Evolutionary conservation across 768 basidiomycete species (phyloP).

Genomic region (Neoboletus magnificus): DNA sequence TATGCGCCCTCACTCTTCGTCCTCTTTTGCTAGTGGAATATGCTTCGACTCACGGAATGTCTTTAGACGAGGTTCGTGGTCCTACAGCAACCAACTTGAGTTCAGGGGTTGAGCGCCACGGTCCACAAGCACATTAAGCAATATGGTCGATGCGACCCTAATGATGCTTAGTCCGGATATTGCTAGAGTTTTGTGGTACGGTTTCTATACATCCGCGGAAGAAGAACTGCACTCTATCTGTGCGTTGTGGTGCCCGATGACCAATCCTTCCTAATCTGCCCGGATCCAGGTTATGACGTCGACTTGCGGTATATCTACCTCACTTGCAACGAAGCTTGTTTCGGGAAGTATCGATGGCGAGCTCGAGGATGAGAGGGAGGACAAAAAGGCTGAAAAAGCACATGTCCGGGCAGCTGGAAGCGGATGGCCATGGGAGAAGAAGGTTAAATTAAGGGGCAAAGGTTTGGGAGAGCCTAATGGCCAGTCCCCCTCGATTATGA

Average conservation of each 20-base stretch:
- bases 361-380: slow-evolving; percentile 55
- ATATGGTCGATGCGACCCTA: slow-evolving; percentile 48
- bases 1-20: no score
- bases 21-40: no score
- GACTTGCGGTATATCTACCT: slow-evolving; percentile 91
- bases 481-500: not conserved
- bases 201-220: slow-evolving; percentile 87
- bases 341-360: slow-evolving; percentile 85
- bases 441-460: slow-evolving; percentile 43
- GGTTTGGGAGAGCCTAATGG: slow-evolving; percentile 68
- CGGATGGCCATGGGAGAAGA: slow-evolving; percentile 82
- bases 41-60: no score
- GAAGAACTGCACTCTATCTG: slow-evolving; percentile 69
- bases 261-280: slow-evolving; percentile 36
- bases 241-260: slow-evolving; percentile 34
- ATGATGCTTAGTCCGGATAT: slow-evolving; percentile 88
- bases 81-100: no score
- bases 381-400: slow-evolving; percentile 68
- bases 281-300: slow-evolving; percentile 89
- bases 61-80: no score
- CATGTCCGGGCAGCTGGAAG: slow-evolving; percentile 75
- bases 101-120: no score
- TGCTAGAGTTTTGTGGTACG: slow-evolving; percentile 81
- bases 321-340: slow-evolving; percentile 95
- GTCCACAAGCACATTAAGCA: no score